Conservation (phyloP, 768 basidiomycete genomes). For the Boletus rubroflammeus region DNA sequence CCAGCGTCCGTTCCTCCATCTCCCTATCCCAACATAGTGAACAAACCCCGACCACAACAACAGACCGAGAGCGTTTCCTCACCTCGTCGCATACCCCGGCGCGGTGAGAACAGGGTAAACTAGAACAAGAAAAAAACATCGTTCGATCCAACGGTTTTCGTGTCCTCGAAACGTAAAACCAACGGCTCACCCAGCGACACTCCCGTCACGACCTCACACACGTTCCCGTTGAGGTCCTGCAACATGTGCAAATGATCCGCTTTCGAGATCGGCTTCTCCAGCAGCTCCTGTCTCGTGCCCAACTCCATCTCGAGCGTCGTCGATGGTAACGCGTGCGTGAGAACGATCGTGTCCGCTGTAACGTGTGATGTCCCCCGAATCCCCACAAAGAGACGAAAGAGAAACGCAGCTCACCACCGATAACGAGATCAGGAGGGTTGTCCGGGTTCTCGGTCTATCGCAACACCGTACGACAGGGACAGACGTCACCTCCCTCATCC, state of each 20-base stretch:
- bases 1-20: conserved; percentile 78
- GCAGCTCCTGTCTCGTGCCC: conserved; percentile 58
- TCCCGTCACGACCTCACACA: conserved; percentile 92
- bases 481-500: neutral
- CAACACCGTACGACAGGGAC: neutral
- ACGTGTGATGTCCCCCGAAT: neutral
- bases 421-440: conserved; percentile 76
- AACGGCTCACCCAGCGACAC: conserved; percentile 64
- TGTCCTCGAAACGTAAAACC: neutral
- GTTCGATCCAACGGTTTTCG: neutral
- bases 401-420: conserved; percentile 48
- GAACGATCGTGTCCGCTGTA: conserved; percentile 92
- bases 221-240: conserved; percentile 76
- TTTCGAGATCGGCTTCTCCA: conserved; percentile 84
- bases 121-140: conserved; percentile 17
- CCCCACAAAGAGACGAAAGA: too few species aligned
- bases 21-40: conserved; percentile 42
- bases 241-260: conserved; percentile 87
- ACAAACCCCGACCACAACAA: neutral
- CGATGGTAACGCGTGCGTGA: conserved; percentile 67
- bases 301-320: conserved; percentile 45
- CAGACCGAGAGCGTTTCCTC: neutral
- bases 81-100: conserved; percentile 76
- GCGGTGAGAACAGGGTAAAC: conserved; percentile 73
- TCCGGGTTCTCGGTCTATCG: conserved; percentile 51